Evolutionary conservation across 352 stramenopile genomes (phyloP).

Genomic region (Phytopythium boreale): DNA sequence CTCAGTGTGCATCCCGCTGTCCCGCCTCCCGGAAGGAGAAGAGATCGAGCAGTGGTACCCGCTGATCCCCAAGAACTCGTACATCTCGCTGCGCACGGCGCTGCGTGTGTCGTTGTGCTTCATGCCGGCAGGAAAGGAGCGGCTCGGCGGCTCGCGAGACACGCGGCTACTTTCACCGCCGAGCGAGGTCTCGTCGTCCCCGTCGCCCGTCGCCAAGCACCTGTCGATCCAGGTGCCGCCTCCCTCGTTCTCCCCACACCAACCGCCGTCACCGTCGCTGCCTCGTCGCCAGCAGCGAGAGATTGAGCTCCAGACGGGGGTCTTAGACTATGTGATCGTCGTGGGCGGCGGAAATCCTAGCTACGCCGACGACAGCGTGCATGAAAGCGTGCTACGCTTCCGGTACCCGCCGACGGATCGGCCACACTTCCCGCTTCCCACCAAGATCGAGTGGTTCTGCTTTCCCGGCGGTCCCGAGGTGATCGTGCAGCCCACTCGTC

Average conservation of each 20-base stretch:
- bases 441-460: conserved; percentile 90
- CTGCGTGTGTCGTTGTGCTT: conserved; percentile 78
- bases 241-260: not conserved
- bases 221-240: conserved; percentile 8
- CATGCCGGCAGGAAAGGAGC: conserved; percentile 25
- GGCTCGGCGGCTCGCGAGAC: conserved; percentile 3
- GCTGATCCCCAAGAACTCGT: conserved; percentile 50
- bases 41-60: conserved; percentile 86
- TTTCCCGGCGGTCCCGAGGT: conserved; percentile 71
- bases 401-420: conserved; percentile 58
- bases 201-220: conserved; percentile 31
- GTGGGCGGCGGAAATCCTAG: conserved; percentile 27
- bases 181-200: conserved; percentile 28
- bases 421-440: conserved; percentile 63
- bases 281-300: not conserved
- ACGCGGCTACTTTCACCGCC: conserved; percentile 12
- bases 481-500: conserved; percentile 37
- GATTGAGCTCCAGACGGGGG: conserved; percentile 46
- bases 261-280: conserved; percentile 1
- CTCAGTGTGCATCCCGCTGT: conserved; percentile 56
- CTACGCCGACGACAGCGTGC: conserved; percentile 6
- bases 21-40: conserved; percentile 65
- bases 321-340: conserved; percentile 81
- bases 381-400: conserved; percentile 62
- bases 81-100: conserved; percentile 47